Percentiles rank a stretch among this genome's conserved stretches.
Conservation (phyloP, 1,284 basidiomycete genomes). For the Marasmius oreades region DNA sequence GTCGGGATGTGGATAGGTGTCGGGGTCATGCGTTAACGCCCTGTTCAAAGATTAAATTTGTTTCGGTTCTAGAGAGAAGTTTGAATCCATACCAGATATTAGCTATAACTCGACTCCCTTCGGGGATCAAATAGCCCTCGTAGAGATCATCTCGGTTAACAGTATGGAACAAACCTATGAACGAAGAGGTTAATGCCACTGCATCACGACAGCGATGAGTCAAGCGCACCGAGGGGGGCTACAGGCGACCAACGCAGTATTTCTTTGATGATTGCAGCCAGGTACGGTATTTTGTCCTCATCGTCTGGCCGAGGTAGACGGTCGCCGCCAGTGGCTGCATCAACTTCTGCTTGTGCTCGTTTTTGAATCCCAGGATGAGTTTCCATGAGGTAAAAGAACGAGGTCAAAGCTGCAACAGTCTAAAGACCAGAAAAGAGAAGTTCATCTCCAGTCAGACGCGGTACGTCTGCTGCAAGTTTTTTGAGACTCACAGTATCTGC, state of each 20-base stretch:
- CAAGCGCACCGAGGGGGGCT: conserved; percentile 20
- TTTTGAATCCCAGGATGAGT: conserved; percentile 35
- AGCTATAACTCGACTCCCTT: background rate
- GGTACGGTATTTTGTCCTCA: conserved; percentile 28
- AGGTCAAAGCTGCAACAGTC: conserved; percentile 38
- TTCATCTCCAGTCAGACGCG: conserved; percentile 3
- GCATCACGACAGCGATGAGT: no score
- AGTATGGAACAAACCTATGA: conserved; percentile 2
- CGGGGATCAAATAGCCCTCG: conserved; percentile 6
- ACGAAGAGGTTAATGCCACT: no score
- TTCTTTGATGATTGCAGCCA: conserved; percentile 34
- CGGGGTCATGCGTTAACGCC: conserved; percentile 22
- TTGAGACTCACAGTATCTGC: conserved; percentile 43
- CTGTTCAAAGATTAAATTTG: conserved; percentile 5
- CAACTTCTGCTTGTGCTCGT: conserved; percentile 30
- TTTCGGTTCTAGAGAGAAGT: background rate
- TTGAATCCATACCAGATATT: conserved; percentile 3
- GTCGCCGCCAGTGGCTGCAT: conserved; percentile 24
- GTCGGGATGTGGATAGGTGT: conserved; percentile 20
- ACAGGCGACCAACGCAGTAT: conserved; percentile 33
- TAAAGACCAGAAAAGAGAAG: conserved; percentile 15
- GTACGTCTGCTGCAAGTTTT: background rate
- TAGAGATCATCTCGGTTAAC: conserved; percentile 4
- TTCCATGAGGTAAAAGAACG: conserved; percentile 34
- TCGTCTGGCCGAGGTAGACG: conserved; percentile 33